Evolutionary conservation across 202 grass and related monocot species (phyloP), one percentile per base, ranked within the genome.

Genomic region (Musa balbisiana): DNA sequence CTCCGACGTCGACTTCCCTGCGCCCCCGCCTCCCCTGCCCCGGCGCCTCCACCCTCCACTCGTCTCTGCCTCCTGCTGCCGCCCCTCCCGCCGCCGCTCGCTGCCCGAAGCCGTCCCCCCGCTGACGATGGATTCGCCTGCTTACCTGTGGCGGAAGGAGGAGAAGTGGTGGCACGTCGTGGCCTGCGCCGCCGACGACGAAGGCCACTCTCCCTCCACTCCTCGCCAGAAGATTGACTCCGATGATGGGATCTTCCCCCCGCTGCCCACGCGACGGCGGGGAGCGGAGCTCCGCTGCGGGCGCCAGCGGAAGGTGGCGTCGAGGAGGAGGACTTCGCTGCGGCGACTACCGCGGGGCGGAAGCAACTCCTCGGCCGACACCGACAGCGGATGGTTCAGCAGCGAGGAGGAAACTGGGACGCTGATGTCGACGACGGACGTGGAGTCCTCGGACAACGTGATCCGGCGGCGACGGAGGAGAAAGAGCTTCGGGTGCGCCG

Each of bases 211-310:
- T 19, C 63, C 85, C n/a, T 20, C 43, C 4, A 21, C 49, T 1
- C 90, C 90, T 1, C 94, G 94, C n/a, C 84, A 79, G 65, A 98
- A 98, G 84, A 93, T 97, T 49, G 93, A 97, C 80, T 71, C 77
- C 53, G 55, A 83, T 67, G 33, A 79, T 74, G 71, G 80, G 73
- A 75, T 73, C 76, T 50, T 78, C 75, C 75, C 84, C 80, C 67
- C 77, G 60, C 3, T 60, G 63, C 8, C 33, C 62, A 17, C 58
- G 64, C 17, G 62, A 80, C 3, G 73, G 69, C 53, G 81, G 72
- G 10, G 79, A 26, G 15, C 84, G 85, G 54, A 73, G 74, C 64
- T 90, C 87, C 8, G 92, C 88, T 1, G 82, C 55, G 8, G 24
- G 24, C 13, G 85, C 84, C 87, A 88, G 84, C 71, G 93, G 86